These are phyloP conservation scores for Penicillium turbatum DNA, from an alignment of 495 filamentous ascomycete genomes.

Conservation along the genomic window DNA sequence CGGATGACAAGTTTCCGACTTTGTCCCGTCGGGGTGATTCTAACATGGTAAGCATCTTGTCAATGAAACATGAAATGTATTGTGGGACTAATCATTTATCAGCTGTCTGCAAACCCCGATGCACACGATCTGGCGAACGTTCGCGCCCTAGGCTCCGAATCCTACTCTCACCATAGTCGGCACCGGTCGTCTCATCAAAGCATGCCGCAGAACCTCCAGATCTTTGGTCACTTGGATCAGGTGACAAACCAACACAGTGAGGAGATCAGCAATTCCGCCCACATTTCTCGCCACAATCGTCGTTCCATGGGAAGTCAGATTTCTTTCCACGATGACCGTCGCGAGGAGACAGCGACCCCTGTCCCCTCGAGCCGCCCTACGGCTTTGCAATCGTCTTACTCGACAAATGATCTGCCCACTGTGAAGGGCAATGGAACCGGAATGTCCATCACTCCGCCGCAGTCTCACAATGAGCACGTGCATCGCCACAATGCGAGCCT, in stretches of 20 bases:
- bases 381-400: conserved; percentile 76
- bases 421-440: conserved; percentile 58
- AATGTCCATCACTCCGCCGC: conserved; percentile 52
- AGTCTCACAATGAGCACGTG: conserved; percentile 68
- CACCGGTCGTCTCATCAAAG: conserved; percentile 78
- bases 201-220: conserved; percentile 61
- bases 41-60: conserved; percentile 57
- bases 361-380: conserved; percentile 31
- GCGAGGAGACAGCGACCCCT: conserved; percentile 24
- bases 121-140: conserved; percentile 76
- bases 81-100: conserved; percentile 12
- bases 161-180: conserved; percentile 62
- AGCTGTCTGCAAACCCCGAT: conserved; percentile 77
- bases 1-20: conserved; percentile 80
- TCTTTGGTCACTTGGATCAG: conserved; percentile 35
- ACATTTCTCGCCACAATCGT: conserved; percentile 37
- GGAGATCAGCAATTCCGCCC: conserved; percentile 13
- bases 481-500: conserved; percentile 80
- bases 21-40: conserved; percentile 66
- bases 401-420: conserved; percentile 85
- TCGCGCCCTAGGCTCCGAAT: conserved; percentile 61
- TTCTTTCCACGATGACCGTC: conserved; percentile 29
- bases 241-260: conserved; percentile 24
- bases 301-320: conserved; percentile 54
- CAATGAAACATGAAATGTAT: not conserved